Base-by-base conservation (phyloP, 768 basidiomycete species). In the Mrakia hoshinonis region DNA sequence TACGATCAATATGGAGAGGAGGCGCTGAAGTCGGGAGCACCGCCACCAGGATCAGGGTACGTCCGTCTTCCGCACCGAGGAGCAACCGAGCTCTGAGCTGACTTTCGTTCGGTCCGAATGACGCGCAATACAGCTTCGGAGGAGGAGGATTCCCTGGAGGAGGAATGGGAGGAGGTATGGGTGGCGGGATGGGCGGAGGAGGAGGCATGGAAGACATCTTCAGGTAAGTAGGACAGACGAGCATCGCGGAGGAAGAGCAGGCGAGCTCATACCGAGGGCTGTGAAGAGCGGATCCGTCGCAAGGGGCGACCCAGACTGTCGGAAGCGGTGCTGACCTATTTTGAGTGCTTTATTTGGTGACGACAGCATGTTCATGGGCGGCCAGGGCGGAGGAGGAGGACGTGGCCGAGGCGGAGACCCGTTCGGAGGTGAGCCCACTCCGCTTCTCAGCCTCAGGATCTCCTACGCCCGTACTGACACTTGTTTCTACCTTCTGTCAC, bases 1-100 rank as follows among this genome's bases (percentile, higher is more conserved):
- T 97, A 93, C 74, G 94, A 96, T 79, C 91, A 96, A 75, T 88
- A 93, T 68, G 95, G 95, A 46, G 93, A 96, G 78, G 94, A 96
- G 69, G 94, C 95, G 1, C 84, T 97, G 75, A 97, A 97, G 78
- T 85, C 85, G 9, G 81, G 80, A 38, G 85, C 83, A 3, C 76
- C 81, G 38, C 85, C 87, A 70, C 73, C 73, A 5, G 74, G 71
- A 24, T 54, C n/a, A 62, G 74, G 46, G 61, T 51, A 51, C 6
- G 49, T 24, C 20, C 49, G 5, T 6, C 6, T 10, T 6, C 20
- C n/a, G n/a, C n/a, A n/a, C n/a, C n/a, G n/a, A n/a, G n/a, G n/a
- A n/a, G n/a, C n/a, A n/a, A n/a, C 85, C 85, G 52, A 85, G 84
- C 52, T 51, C 47, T 12, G 72, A 66, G 29, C 67, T 68, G 34